A percentile compares a stretch with the other conserved stretches of the same genome.
Evolutionary conservation across 306 rosid genomes (phyloP).

Genomic region (Aeschynomene evenia): DNA sequence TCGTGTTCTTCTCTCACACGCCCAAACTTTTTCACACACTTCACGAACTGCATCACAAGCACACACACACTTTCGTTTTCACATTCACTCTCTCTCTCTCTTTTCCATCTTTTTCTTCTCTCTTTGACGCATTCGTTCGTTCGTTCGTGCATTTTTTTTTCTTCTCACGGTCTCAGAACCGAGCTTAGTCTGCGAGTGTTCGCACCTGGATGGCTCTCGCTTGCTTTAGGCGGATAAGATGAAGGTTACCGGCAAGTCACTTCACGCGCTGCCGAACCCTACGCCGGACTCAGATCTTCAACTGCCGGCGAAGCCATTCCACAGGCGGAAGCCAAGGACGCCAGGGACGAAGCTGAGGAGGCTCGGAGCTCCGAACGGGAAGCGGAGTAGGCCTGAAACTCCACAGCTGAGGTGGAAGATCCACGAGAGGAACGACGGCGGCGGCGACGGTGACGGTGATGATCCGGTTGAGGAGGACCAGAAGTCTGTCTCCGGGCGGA

Average conservation of each 20-base stretch:
- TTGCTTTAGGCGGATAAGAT: slow-evolving; percentile 39
- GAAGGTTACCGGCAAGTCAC: slow-evolving; percentile 57
- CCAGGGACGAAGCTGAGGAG: slow-evolving; percentile 48
- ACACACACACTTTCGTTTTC: slow-evolving; percentile 23
- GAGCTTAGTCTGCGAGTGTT: background rate
- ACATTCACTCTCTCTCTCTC: background rate
- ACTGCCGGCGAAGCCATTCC: slow-evolving; percentile 27
- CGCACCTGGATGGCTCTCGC: slow-evolving; percentile 47
- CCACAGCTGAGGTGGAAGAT: slow-evolving; percentile 82
- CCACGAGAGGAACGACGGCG: slow-evolving; percentile 30
- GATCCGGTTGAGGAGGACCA: slow-evolving; percentile 39
- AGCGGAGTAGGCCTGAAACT: slow-evolving; percentile 84
- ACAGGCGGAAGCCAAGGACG: slow-evolving; percentile 40
- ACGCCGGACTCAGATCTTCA: slow-evolving; percentile 76
- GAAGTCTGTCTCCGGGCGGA: slow-evolving; percentile 35
- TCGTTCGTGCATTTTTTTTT: background rate
- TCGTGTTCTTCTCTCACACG: slow-evolving; percentile 34
- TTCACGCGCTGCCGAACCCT: slow-evolving; percentile 32
- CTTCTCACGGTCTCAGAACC: background rate
- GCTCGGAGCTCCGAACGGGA: slow-evolving; percentile 41
- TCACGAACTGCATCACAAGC: slow-evolving; percentile 20
- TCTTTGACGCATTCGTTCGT: slow-evolving; percentile 2
- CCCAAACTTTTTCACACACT: slow-evolving; percentile 19
- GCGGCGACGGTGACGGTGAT: background rate
- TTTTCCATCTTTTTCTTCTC: background rate